Evolutionary conservation across 2,329 filamentous ascomycete genomes (phyloP).

Genomic region (Cytospora piceae): DNA sequence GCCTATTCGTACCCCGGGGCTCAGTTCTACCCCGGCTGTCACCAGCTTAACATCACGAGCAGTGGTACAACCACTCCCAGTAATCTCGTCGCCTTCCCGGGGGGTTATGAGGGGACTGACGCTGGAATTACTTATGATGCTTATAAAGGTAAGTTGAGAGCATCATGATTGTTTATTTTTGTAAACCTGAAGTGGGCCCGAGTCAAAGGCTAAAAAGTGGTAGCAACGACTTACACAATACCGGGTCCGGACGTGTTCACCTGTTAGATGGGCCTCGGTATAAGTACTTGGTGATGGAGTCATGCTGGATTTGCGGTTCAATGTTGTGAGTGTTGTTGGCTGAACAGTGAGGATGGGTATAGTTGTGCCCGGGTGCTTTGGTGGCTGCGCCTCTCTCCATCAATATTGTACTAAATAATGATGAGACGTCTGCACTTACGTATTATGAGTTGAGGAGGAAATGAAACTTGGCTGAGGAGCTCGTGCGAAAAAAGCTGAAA

Average conservation of each 20-base stretch:
- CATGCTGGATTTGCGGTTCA: not conserved
- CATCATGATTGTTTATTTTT: not conserved
- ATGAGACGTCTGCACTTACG: slow-evolving; percentile 1
- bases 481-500: not conserved
- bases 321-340: not conserved
- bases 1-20: slow-evolving; percentile 54
- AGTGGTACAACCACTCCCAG: slow-evolving; percentile 48
- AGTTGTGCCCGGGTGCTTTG: not conserved
- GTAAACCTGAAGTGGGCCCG: not conserved
- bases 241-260: slow-evolving; percentile 53
- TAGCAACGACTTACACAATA: slow-evolving; percentile 47
- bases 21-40: slow-evolving; percentile 62
- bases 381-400: not conserved
- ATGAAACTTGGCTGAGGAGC: not conserved
- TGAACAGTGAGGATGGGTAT: not conserved
- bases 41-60: slow-evolving; percentile 59
- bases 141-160: slow-evolving; percentile 48
- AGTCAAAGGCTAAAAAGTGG: not conserved
- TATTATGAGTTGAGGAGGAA: not conserved
- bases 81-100: slow-evolving; percentile 55
- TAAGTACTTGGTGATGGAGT: not conserved
- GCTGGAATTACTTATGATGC: slow-evolving; percentile 57
- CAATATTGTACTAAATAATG: not conserved
- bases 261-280: slow-evolving; percentile 41
- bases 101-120: slow-evolving; percentile 54